Conservation (phyloP, 768 basidiomycete genomes). For the Dendrothele bispora region DNA sequence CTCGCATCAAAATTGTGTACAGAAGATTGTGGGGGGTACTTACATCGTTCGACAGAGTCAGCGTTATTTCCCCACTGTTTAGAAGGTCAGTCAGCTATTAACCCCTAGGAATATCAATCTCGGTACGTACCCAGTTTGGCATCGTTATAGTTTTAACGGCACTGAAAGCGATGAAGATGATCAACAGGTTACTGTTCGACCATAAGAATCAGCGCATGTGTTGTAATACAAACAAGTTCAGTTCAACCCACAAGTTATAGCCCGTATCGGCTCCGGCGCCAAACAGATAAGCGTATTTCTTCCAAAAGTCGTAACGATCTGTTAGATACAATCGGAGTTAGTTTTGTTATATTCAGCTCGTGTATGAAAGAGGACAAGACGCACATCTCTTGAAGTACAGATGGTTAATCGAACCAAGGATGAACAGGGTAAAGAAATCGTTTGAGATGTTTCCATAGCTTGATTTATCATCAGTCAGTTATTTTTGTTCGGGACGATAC, state of each 20-base stretch:
- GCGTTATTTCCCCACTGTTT: constrained; percentile 23
- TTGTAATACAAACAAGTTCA: background rate
- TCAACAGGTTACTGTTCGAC: constrained; percentile 18
- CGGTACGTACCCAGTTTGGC: constrained; percentile 17
- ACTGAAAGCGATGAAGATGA: constrained; percentile 24
- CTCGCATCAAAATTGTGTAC: too few species aligned
- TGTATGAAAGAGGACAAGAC: background rate
- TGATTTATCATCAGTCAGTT: background rate
- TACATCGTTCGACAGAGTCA: constrained; percentile 23
- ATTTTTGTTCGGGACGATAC: too few species aligned
- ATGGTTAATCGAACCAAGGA: constrained; percentile 22
- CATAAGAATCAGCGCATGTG: too few species aligned
- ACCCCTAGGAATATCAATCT: too few species aligned
- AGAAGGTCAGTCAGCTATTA: background rate
- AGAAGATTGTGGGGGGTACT: too few species aligned
- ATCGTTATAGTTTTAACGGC: constrained; percentile 19
- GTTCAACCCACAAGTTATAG: constrained; percentile 16
- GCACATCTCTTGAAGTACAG: constrained; percentile 22
- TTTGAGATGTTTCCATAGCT: constrained; percentile 22
- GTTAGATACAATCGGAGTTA: background rate
- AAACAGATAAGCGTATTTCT: constrained; percentile 22
- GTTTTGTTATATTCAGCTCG: too few species aligned
- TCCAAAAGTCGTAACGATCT: constrained; percentile 22
- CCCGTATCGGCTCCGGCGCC: constrained; percentile 25
- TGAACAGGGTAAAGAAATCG: constrained; percentile 18